These are phyloP conservation scores for Alternaria ventricosa DNA, from an alignment of 2,329 filamentous ascomycete genomes.

Conservation along the genomic window DNA sequence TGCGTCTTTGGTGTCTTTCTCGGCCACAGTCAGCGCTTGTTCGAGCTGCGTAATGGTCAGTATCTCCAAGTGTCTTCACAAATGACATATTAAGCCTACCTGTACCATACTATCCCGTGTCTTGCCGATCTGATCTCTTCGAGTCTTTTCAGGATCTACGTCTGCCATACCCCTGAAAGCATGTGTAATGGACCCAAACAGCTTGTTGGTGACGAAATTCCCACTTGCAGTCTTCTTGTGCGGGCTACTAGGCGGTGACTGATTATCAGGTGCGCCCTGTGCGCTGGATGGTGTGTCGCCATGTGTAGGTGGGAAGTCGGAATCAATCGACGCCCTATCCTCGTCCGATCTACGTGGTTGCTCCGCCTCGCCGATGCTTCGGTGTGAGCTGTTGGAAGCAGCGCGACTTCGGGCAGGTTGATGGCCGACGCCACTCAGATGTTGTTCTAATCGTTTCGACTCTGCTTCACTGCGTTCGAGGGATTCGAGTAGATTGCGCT, in stretches of 20 bases:
- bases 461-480: constrained; percentile 94
- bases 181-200: constrained; percentile 94
- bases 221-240: constrained; percentile 85
- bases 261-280: constrained; percentile 67
- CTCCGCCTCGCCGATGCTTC: constrained; percentile 47
- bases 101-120: constrained; percentile 80
- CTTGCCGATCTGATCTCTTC: constrained; percentile 93
- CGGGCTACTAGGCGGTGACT: constrained; percentile 33
- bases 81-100: background rate
- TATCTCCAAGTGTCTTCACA: background rate
- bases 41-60: constrained; percentile 65
- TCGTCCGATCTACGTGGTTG: constrained; percentile 61
- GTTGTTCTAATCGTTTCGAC: constrained; percentile 91
- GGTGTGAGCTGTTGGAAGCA: constrained; percentile 60
- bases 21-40: constrained; percentile 85
- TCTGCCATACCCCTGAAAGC: constrained; percentile 96
- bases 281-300: constrained; percentile 73
- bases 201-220: constrained; percentile 85
- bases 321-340: constrained; percentile 90
- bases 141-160: constrained; percentile 90
- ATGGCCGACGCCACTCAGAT: constrained; percentile 77
- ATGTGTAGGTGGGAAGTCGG: constrained; percentile 91
- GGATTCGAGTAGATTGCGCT: constrained; percentile 79
- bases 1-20: constrained; percentile 91
- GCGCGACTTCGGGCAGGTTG: constrained; percentile 71